Evolutionary conservation across 2,329 filamentous ascomycete species (phyloP).

Genomic region (Graphilbum fragrans): DNA sequence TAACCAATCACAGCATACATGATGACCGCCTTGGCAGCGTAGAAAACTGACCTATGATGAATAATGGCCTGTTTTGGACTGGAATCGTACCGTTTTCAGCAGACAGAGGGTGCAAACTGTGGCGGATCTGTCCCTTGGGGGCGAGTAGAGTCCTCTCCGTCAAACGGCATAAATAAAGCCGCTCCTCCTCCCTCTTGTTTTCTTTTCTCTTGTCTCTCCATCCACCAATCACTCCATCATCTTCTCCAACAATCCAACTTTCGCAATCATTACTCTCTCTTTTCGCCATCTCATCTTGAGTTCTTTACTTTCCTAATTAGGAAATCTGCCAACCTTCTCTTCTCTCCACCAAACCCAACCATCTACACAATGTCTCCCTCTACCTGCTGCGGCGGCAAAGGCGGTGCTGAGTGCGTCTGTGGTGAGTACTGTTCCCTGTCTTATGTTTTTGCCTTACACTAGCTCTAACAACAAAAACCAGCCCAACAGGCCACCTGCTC

Average conservation of each 20-base stretch:
- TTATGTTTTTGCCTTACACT: not conserved
- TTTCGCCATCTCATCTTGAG: not conserved
- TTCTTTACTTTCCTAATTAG: not conserved
- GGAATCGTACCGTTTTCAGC: slow-evolving; percentile 3
- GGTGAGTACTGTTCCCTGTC: slow-evolving; percentile 28
- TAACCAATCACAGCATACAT: slow-evolving; percentile 1
- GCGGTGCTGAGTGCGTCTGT: slow-evolving; percentile 39
- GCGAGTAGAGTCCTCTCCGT: not conserved
- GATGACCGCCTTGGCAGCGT: slow-evolving; percentile 7
- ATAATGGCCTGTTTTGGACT: slow-evolving; percentile 4
- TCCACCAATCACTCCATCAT: too few relatives aligned
- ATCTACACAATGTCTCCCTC: slow-evolving; percentile 19
- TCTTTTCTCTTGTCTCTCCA: not conserved
- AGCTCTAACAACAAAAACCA: slow-evolving; percentile 15
- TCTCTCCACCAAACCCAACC: not conserved
- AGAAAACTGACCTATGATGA: too few relatives aligned
- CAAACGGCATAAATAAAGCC: not conserved
- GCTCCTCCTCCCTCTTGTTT: not conserved
- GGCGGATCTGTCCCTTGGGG: not conserved
- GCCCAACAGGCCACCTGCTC: slow-evolving; percentile 65
- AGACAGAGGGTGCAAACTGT: too few relatives aligned
- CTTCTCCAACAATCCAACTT: too few relatives aligned
- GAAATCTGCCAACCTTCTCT: not conserved
- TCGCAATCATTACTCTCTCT: too few relatives aligned
- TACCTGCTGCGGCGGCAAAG: slow-evolving; percentile 46